Base-by-base conservation (phyloP, 306 rosid species). In the Prinsepia uniflora region DNA sequence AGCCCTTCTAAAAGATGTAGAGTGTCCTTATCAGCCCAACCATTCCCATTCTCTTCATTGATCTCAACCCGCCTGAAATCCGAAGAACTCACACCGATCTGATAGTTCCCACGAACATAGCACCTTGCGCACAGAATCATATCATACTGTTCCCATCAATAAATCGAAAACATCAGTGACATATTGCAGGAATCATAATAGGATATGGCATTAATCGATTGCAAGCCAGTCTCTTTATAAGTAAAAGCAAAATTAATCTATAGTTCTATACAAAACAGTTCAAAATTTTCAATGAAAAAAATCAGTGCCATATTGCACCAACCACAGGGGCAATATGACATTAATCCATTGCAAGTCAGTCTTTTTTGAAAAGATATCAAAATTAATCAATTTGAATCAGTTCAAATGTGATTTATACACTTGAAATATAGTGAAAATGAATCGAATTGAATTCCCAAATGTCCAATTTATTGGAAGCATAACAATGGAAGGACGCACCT, bases 61-160 rank as follows among this genome's bases (percentile, higher is more conserved):
- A 94, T 91, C 88, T 91, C 99, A 75, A 91, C 96, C 70, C 99
- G 84, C 84, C 87, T 84, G 70, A 94, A 94, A 79, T 91, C 97
- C 12, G 96, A 80, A 58, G 96, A 89, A 73, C 65, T 87, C 71
- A 87, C 86, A 69, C 99, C 97, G 55, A 87, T 84, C 74, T 87
- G 81, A 80, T 91, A 91, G 80, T 89, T 94, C 22, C 97, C 96
- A 3, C 97, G 97, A 64, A 94, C 97, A 78, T 86, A 94, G 80
- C 99, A 94, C 77, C 96, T 85, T 62, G 99, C 99, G 81, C 99
- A 94, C 8, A 94, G 87, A 56, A 96, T 94, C 90, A 83, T 81
- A 69, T 84, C 85, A 79, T 89, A 78, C 99, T 94, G 85, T 42
- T 42, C 48, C 49, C 34, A 63, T 17, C 8, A 15, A 61, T 8